These are phyloP conservation scores for Candida broadrunensis DNA, from an alignment of 805 yeast species.

Conservation along the genomic window DNA sequence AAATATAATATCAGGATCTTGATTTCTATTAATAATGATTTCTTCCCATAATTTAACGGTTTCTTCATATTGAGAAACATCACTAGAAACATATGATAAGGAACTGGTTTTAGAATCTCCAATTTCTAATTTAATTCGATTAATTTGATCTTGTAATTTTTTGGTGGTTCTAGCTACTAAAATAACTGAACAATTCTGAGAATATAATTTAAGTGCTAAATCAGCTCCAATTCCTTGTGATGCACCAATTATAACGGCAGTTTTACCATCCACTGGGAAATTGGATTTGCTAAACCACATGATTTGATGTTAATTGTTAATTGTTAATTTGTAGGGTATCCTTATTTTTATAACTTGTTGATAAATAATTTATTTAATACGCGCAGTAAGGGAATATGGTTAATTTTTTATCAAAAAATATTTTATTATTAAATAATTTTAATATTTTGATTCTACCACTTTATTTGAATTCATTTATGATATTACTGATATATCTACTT, in stretches of 20 bases:
- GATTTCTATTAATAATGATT: conserved; percentile 14
- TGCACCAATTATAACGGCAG: conserved; percentile 84
- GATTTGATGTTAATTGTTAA: too few relatives aligned
- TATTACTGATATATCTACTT: too few relatives aligned
- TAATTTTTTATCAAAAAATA: too few relatives aligned
- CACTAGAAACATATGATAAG: conserved; percentile 52
- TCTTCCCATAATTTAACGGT: conserved; percentile 45
- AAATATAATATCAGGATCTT: conserved; percentile 68
- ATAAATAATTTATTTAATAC: too few relatives aligned
- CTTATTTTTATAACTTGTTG: too few relatives aligned
- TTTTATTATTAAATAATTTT: too few relatives aligned
- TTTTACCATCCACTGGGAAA: conserved; percentile 42
- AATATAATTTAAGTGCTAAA: conserved; percentile 57
- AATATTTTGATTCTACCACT: too few relatives aligned
- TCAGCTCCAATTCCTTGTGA: conserved; percentile 92
- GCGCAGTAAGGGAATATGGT: too few relatives aligned
- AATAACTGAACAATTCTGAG: conserved; percentile 59
- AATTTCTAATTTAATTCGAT: conserved; percentile 31
- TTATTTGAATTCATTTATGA: too few relatives aligned
- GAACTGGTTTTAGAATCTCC: conserved; percentile 18
- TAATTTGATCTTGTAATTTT: conserved; percentile 52
- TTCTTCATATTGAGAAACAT: conserved; percentile 54
- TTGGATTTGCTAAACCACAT: conserved; percentile 23
- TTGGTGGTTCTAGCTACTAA: conserved; percentile 74
- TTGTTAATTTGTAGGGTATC: too few relatives aligned